Conservation (phyloP, 176 grass and related monocot species). For the Tillandsia leiboldiana region DNA sequence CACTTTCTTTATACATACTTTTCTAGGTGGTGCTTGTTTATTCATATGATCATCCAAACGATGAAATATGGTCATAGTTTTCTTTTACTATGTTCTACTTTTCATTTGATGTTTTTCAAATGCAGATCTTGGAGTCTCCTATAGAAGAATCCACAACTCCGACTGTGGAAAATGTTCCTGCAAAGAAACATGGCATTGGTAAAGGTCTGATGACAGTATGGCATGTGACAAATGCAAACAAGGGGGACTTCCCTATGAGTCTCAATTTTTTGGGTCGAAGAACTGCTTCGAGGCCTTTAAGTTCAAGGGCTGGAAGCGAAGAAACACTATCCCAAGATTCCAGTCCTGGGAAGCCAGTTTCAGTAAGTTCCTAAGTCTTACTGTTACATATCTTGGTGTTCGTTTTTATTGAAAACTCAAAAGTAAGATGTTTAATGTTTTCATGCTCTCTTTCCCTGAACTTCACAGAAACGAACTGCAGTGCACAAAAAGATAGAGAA, state of each 20-base stretch:
- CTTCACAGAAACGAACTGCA: constrained; percentile 42
- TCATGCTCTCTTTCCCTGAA: not conserved
- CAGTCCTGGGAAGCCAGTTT: constrained; percentile 24
- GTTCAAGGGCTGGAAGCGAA: constrained; percentile 25
- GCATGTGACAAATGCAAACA: constrained; percentile 60
- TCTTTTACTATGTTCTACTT: not conserved
- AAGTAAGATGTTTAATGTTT: constrained; percentile 1
- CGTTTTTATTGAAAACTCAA: constrained; percentile 9
- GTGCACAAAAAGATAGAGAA: constrained; percentile 43
- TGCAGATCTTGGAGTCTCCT: constrained; percentile 27
- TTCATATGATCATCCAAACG: not conserved
- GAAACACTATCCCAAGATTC: constrained; percentile 11
- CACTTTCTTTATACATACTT: not conserved
- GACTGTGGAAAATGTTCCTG: constrained; percentile 23
- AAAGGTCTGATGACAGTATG: constrained; percentile 99
- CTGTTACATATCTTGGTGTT: constrained; percentile 10
- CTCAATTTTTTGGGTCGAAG: constrained; percentile 46
- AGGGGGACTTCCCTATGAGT: constrained; percentile 31
- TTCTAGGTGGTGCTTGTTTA: not conserved
- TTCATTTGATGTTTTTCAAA: constrained; percentile 11
- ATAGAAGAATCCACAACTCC: constrained; percentile 9
- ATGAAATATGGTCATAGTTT: not conserved
- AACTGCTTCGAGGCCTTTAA: constrained; percentile 53
- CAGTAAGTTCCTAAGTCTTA: constrained; percentile 31
- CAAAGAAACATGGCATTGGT: constrained; percentile 77